A percentile compares a stretch with the other conserved stretches of the same genome.
Conservation (phyloP, 108 stramenopile genomes). For the Phaeodactylum tricornutum region DNA sequence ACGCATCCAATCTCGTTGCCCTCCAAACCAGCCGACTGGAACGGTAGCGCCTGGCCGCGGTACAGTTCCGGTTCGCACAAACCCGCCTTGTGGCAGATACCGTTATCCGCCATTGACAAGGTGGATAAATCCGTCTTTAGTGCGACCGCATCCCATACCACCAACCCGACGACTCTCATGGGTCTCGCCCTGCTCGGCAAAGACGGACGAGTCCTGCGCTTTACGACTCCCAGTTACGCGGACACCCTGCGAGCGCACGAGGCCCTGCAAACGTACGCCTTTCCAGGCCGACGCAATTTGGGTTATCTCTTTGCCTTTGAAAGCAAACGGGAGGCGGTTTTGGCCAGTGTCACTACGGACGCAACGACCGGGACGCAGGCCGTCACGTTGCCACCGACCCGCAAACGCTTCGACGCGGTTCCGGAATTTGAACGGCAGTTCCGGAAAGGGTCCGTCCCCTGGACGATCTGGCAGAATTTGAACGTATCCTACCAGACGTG, state of each 20-base stretch:
- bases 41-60: slow-evolving; percentile 15
- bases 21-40: slow-evolving; percentile 20
- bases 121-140: slow-evolving; percentile 57
- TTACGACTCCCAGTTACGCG: slow-evolving; percentile 56
- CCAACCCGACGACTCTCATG: slow-evolving; percentile 21
- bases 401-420: slow-evolving; percentile 54
- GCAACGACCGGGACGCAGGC: slow-evolving; percentile 19
- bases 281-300: slow-evolving; percentile 75
- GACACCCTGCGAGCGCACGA: slow-evolving; percentile 69
- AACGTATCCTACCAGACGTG: slow-evolving; percentile 76
- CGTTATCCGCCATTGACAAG: slow-evolving; percentile 72
- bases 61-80: neutral
- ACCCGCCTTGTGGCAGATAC: slow-evolving; percentile 33
- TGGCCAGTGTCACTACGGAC: slow-evolving; percentile 27
- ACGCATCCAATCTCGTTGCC: slow-evolving; percentile 10
- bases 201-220: slow-evolving; percentile 56
- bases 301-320: slow-evolving; percentile 90
- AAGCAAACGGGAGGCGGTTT: slow-evolving; percentile 58
- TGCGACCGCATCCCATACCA: slow-evolving; percentile 11
- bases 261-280: slow-evolving; percentile 74
- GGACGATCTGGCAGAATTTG: slow-evolving; percentile 42
- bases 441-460: slow-evolving; percentile 20
- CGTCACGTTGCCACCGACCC: slow-evolving; percentile 41
- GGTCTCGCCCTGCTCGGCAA: slow-evolving; percentile 40
- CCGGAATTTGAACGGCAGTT: slow-evolving; percentile 54